Evolutionary conservation across 2,329 filamentous ascomycete species (phyloP).

Genomic region (Tolypocladium album): DNA sequence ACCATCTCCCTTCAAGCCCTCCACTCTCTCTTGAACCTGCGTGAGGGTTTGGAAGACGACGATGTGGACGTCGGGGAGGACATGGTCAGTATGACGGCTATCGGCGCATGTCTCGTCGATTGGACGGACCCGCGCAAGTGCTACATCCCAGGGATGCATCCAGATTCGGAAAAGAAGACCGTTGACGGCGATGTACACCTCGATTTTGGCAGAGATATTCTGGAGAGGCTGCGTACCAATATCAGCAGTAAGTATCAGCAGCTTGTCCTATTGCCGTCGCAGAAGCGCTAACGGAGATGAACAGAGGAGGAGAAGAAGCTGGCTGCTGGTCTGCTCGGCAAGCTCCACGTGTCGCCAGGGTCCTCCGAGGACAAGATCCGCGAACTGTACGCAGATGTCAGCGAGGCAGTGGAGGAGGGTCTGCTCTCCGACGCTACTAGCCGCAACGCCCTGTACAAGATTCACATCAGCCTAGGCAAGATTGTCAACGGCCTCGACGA

Average conservation of each 20-base stretch:
- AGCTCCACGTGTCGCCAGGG: constrained; percentile 66
- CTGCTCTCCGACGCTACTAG: constrained; percentile 49
- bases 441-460: constrained; percentile 56
- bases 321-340: constrained; percentile 66
- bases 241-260: constrained; percentile 48
- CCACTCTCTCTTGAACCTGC: constrained; percentile 61
- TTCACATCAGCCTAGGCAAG: constrained; percentile 56
- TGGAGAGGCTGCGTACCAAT: constrained; percentile 61
- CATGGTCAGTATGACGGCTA: constrained; percentile 68
- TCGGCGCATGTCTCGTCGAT: constrained; percentile 76
- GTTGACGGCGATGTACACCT: constrained; percentile 73
- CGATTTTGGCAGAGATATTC: constrained; percentile 62
- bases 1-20: constrained; percentile 63
- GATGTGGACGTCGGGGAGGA: constrained; percentile 64
- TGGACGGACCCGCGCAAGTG: constrained; percentile 91
- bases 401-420: constrained; percentile 52
- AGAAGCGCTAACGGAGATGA: constrained; percentile 1
- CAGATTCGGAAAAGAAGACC: constrained; percentile 49
- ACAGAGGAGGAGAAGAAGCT: constrained; percentile 80
- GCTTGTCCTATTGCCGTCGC: no score
- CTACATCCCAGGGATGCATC: constrained; percentile 38
- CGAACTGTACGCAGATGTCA: constrained; percentile 45
- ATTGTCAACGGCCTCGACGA: constrained; percentile 52
- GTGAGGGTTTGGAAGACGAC: constrained; percentile 64
- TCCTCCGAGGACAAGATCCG: constrained; percentile 48